Conservation (phyloP, 805 yeast genomes). For the Candida xyloterini region DNA sequence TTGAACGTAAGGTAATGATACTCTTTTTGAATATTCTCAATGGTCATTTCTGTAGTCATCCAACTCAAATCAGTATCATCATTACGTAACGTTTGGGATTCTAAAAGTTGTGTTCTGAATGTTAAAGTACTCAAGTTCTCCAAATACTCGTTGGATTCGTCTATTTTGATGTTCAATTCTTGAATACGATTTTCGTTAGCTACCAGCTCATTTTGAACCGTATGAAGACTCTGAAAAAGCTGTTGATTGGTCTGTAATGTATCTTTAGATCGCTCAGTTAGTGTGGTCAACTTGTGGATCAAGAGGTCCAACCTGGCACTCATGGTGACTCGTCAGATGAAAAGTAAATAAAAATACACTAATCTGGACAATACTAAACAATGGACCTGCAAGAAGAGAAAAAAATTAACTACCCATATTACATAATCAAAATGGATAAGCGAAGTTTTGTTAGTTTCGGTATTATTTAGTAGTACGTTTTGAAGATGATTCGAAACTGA, state of each 20-base stretch:
- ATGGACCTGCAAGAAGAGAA: conserved; percentile 2
- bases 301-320: conserved; percentile 13
- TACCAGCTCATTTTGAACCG: conserved; percentile 17
- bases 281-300: conserved; percentile 14
- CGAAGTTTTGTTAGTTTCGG: background rate
- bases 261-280: conserved; percentile 17
- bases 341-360: conserved; percentile 11
- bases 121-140: conserved; percentile 32
- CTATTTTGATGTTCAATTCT: conserved; percentile 22
- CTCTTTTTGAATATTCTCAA: conserved; percentile 42
- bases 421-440: no score
- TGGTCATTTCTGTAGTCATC: conserved; percentile 45
- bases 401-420: background rate
- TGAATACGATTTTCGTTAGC: conserved; percentile 23
- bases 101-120: conserved; percentile 34
- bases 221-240: conserved; percentile 18
- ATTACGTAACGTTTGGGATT: conserved; percentile 28
- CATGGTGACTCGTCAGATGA: conserved; percentile 11
- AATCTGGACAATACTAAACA: conserved; percentile 10
- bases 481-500: conserved; percentile 29
- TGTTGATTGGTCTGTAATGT: conserved; percentile 16
- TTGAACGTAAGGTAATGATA: conserved; percentile 33
- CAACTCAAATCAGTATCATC: conserved; percentile 39
- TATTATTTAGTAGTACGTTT: background rate
- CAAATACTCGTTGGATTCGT: conserved; percentile 28